Percentiles rank a stretch among this genome's conserved stretches.
phyloP scores from a whole-genome alignment of 2,329 filamentous ascomycete species.

The Cyphellophora europaea region DNA sequence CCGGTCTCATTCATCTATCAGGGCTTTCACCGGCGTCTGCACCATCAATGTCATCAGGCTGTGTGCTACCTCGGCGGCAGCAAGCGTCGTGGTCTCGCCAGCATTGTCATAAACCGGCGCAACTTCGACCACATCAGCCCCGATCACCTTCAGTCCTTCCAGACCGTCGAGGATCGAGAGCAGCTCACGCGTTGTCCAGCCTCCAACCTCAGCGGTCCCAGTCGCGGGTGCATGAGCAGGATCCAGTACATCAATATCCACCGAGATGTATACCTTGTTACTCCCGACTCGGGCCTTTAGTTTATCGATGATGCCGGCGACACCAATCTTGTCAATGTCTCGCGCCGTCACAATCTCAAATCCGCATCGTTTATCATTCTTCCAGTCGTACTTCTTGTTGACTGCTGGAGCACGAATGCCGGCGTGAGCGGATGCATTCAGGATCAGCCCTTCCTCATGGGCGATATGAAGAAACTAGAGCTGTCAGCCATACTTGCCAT shows the following conservation, averaged over 20 bases:
- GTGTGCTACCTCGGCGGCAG: conserved; percentile 45
- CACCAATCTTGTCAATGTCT: conserved; percentile 42
- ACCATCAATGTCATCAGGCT: conserved; percentile 29
- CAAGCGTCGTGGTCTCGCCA: conserved; percentile 44
- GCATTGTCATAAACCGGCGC: conserved; percentile 46
- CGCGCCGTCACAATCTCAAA: conserved; percentile 45
- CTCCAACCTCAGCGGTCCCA: conserved; percentile 46
- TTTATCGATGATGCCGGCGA: conserved; percentile 36
- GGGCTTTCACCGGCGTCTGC: conserved; percentile 16
- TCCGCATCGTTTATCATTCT: conserved; percentile 44
- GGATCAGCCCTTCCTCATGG: conserved; percentile 47
- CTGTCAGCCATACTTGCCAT: too few species aligned
- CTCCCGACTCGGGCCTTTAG: conserved; percentile 38
- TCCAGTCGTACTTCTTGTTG: conserved; percentile 41
- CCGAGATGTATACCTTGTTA: conserved; percentile 44
- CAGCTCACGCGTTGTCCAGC: conserved; percentile 46
- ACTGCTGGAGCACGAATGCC: conserved; percentile 44
- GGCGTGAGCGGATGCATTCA: conserved; percentile 46
- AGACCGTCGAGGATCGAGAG: conserved; percentile 45
- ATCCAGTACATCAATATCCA: conserved; percentile 50
- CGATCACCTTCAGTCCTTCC: conserved; percentile 40
- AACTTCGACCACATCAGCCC: conserved; percentile 48
- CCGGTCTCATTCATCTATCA: too few species aligned
- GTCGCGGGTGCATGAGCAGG: conserved; percentile 46
- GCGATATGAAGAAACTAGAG: conserved; percentile 49